phyloP scores from a whole-genome alignment of 768 basidiomycete species.

The Cystofilobasidium ferigula region DNA sequence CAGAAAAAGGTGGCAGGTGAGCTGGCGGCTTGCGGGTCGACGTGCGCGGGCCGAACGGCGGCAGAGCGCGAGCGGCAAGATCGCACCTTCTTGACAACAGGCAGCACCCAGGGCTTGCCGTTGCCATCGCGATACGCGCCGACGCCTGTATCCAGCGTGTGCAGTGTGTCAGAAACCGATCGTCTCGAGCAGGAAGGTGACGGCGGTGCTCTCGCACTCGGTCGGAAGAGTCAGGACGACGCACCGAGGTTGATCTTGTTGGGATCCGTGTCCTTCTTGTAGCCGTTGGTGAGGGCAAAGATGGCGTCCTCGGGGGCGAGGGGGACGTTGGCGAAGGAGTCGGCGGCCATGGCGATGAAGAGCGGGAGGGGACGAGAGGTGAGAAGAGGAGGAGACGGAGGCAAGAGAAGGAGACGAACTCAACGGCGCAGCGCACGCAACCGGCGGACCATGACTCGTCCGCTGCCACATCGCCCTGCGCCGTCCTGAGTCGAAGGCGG shows the following conservation, averaged over 20 bases:
- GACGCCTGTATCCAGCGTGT: conserved; percentile 42
- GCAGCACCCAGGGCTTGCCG: conserved; percentile 82
- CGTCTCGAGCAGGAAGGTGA: neutral
- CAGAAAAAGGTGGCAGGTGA: neutral
- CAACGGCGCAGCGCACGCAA: too few relatives aligned
- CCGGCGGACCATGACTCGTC: too few relatives aligned
- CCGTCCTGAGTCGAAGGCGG: too few relatives aligned
- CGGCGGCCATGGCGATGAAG: neutral
- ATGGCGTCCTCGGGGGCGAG: conserved; percentile 11
- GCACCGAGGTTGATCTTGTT: conserved; percentile 75
- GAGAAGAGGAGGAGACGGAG: neutral
- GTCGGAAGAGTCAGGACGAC: neutral
- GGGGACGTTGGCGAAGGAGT: neutral
- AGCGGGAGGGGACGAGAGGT: too few relatives aligned
- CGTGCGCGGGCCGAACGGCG: too few relatives aligned
- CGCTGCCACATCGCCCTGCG: too few relatives aligned
- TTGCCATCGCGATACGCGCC: conserved; percentile 84
- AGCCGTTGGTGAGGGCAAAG: conserved; percentile 57
- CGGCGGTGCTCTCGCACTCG: neutral
- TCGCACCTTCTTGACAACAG: conserved; percentile 73
- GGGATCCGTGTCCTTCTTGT: conserved; percentile 63
- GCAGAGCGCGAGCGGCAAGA: neutral
- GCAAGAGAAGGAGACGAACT: neutral
- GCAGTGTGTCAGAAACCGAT: too few relatives aligned
- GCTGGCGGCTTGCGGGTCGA: too few relatives aligned